Conservation (phyloP, 2,329 filamentous ascomycete species). For the Cryphonectria radicalis region DNA sequence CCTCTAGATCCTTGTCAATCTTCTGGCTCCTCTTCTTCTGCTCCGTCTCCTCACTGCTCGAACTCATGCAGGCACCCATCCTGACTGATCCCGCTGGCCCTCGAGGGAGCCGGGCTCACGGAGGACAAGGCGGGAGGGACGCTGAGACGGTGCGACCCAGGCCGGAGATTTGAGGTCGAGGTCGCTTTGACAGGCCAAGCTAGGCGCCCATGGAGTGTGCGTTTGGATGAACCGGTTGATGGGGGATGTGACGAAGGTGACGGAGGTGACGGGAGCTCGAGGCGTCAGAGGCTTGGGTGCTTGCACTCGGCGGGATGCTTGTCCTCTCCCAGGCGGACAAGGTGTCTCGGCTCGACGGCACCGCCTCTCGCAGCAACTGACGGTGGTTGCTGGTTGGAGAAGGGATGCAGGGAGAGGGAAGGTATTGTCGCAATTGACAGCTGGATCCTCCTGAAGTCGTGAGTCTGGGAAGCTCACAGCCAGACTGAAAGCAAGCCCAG, state of each 20-base stretch:
- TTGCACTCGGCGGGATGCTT: background rate
- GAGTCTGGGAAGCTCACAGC: conserved; percentile 22
- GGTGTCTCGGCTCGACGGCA: conserved; percentile 15
- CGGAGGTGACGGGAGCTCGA: background rate
- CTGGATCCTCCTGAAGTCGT: conserved; percentile 4
- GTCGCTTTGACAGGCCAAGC: conserved; percentile 15
- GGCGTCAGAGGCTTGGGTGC: conserved; percentile 10
- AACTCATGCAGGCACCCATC: conserved; percentile 96
- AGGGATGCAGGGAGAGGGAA: background rate
- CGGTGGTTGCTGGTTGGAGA: conserved; percentile 11
- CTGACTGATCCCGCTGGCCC: conserved; percentile 38
- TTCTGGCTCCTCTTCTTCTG: conserved; percentile 96
- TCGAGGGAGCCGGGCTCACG: conserved; percentile 29
- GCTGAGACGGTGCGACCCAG: conserved; percentile 18
- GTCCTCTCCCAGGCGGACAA: background rate
- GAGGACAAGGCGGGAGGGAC: conserved; percentile 20
- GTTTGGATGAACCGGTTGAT: conserved; percentile 6
- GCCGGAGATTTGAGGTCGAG: conserved; percentile 17
- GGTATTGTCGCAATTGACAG: conserved; percentile 12
- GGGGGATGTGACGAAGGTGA: background rate
- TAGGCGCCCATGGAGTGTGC: conserved; percentile 26
- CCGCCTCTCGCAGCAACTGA: conserved; percentile 18
- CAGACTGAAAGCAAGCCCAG: conserved; percentile 10
- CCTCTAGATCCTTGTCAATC: conserved; percentile 91
- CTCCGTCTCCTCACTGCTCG: conserved; percentile 82